A percentile compares a stretch with the other conserved stretches of the same genome.
phyloP scores from a whole-genome alignment of 805 yeast species.

The Tetrapisispora namnaoensis region DNA sequence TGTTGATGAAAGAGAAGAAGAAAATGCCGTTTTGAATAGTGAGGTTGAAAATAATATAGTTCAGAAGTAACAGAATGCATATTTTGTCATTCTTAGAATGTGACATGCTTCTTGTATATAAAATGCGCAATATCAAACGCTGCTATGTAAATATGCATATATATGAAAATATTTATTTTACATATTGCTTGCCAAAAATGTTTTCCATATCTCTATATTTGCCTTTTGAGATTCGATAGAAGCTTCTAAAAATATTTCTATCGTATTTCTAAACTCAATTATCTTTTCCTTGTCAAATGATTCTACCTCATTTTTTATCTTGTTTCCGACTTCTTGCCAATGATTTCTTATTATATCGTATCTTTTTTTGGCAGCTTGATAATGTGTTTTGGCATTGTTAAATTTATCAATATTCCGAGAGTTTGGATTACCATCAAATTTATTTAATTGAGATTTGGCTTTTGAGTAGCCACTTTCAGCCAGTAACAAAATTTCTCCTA shows the following conservation, averaged over 20 bases:
- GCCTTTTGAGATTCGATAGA: conserved; percentile 91
- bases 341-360: conserved; percentile 43
- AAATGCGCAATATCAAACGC: background rate
- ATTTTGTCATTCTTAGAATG: too few relatives aligned
- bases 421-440: background rate
- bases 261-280: conserved; percentile 76
- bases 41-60: background rate
- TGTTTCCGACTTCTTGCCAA: conserved; percentile 52
- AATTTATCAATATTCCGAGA: conserved; percentile 57
- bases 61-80: background rate
- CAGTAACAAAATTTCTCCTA: conserved; percentile 35
- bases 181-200: conserved; percentile 57
- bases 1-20: conserved; percentile 22
- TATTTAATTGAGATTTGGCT: conserved; percentile 1
- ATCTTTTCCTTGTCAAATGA: conserved; percentile 65
- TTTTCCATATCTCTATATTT: conserved; percentile 78
- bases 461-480: conserved; percentile 35
- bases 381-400: conserved; percentile 47
- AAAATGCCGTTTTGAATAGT: background rate
- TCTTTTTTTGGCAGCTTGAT: conserved; percentile 43
- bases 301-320: conserved; percentile 56
- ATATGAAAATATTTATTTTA: conserved; percentile 1
- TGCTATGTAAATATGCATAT: too few relatives aligned
- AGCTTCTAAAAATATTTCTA: conserved; percentile 84
- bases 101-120: background rate